These are phyloP conservation scores for Heliamphora exappendiculata DNA, from an alignment of 148 eudicot species.

Conservation along the genomic window DNA sequence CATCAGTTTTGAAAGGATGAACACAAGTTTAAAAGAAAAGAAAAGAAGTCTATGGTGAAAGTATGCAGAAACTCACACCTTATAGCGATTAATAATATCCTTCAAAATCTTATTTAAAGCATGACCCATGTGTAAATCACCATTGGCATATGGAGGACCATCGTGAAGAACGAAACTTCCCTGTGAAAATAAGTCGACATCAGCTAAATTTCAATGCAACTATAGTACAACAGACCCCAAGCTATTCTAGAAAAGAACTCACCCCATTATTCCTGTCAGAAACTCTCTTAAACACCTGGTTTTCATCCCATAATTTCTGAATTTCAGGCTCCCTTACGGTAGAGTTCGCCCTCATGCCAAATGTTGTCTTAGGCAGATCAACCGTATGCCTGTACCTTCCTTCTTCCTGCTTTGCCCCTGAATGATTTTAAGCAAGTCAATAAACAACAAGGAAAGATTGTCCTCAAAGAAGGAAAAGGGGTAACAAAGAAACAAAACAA, in stretches of 20 bases:
- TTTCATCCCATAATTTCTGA: constrained; percentile 96
- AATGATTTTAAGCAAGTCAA: constrained; percentile 14
- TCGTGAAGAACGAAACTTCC: constrained; percentile 88
- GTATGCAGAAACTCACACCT: constrained; percentile 35
- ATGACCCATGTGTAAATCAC: constrained; percentile 98
- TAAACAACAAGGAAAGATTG: not conserved
- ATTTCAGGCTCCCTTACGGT: constrained; percentile 88
- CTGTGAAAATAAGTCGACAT: constrained; percentile 34
- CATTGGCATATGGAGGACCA: constrained; percentile 99
- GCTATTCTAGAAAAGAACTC: constrained; percentile 20
- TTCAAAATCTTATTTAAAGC: constrained; percentile 95
- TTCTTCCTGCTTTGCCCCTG: constrained; percentile 66
- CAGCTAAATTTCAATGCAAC: constrained; percentile 10
- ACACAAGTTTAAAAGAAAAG: not conserved
- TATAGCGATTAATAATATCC: constrained; percentile 89
- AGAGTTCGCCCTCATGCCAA: constrained; percentile 95
- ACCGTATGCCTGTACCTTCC: constrained; percentile 92
- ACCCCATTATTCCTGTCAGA: constrained; percentile 73
- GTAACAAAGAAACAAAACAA: not conserved
- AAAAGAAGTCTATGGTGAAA: not conserved
- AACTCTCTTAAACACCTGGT: constrained; percentile 68
- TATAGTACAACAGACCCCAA: not conserved
- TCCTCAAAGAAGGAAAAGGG: not conserved
- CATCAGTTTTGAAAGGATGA: not conserved
- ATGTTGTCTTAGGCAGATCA: constrained; percentile 82